Evolutionary conservation across 78 protist genomes (phyloP).

Genomic region (Chrysochromulina tobinii): DNA sequence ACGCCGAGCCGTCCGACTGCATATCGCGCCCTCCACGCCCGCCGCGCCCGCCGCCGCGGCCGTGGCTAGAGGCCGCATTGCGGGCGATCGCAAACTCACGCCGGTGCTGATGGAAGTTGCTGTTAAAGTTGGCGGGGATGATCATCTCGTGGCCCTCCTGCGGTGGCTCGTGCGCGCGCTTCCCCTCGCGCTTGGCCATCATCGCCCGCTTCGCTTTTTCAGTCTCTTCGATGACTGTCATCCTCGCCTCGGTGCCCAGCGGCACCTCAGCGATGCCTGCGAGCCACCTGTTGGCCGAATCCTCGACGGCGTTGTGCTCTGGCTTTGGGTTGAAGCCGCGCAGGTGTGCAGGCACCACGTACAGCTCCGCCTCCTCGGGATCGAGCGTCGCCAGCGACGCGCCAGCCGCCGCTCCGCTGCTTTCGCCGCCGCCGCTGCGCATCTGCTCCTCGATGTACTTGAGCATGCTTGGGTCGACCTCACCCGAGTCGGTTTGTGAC

Average conservation of each 20-base stretch:
- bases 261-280: neutral
- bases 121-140: neutral
- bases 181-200: neutral
- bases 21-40: too few relatives aligned
- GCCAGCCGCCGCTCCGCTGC: neutral
- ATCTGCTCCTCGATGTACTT: conserved; percentile 11
- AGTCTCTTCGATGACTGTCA: neutral
- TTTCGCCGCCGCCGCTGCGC: neutral
- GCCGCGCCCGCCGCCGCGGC: too few relatives aligned
- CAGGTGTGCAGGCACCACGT: neutral
- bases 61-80: too few relatives aligned
- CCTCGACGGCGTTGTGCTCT: neutral
- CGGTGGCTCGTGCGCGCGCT: too few relatives aligned
- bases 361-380: neutral
- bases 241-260: too few relatives aligned
- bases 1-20: too few relatives aligned
- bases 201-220: neutral
- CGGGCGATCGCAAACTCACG: neutral
- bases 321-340: too few relatives aligned
- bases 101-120: neutral
- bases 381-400: neutral
- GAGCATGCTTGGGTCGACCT: conserved; percentile 21
- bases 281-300: neutral
- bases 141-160: too few relatives aligned
- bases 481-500: neutral